Conservation (phyloP, 192 early-diverging fungal species). For the Thamnidium elegans region DNA sequence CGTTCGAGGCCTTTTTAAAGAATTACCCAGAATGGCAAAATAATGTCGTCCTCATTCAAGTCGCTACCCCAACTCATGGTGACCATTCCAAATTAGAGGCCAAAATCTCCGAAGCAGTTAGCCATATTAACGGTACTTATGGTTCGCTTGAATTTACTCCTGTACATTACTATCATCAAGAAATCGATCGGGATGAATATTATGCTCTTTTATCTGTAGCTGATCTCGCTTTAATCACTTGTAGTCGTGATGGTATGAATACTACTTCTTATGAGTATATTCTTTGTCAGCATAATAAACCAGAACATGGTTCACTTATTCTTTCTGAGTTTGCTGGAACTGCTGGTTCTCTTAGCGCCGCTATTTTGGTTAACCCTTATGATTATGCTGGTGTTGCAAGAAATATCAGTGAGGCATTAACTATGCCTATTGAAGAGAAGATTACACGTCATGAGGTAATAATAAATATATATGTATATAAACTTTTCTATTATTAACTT, state of each 20-base stretch:
- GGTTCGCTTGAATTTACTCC: conserved; percentile 95
- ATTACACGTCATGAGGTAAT: conserved; percentile 56
- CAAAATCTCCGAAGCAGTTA: conserved; percentile 86
- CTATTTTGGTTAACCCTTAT: conserved; percentile 89
- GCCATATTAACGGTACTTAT: conserved; percentile 90
- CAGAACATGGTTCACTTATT: conserved; percentile 81
- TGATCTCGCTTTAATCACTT: conserved; percentile 90
- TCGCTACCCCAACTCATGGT: conserved; percentile 82
- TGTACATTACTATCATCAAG: conserved; percentile 89
- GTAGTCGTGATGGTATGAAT: conserved; percentile 98
- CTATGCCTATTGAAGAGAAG: conserved; percentile 65
- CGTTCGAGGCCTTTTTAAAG: conserved; percentile 89
- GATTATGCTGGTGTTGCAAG: conserved; percentile 78
- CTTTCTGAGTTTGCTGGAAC: conserved; percentile 98
- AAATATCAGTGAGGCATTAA: conserved; percentile 72
- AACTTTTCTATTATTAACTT: not conserved
- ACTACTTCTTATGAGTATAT: conserved; percentile 94
- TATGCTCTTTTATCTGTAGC: conserved; percentile 93
- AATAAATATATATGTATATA: not conserved
- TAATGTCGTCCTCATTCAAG: conserved; percentile 96
- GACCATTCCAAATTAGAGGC: conserved; percentile 72
- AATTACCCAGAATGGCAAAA: conserved; percentile 90
- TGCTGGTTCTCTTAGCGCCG: conserved; percentile 75
- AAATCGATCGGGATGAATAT: conserved; percentile 95
- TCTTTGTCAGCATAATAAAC: conserved; percentile 80